Percentiles rank a stretch among this genome's conserved stretches.
phyloP scores from a whole-genome alignment of 176 grass and related monocot genomes.

The Musa itinerans region DNA sequence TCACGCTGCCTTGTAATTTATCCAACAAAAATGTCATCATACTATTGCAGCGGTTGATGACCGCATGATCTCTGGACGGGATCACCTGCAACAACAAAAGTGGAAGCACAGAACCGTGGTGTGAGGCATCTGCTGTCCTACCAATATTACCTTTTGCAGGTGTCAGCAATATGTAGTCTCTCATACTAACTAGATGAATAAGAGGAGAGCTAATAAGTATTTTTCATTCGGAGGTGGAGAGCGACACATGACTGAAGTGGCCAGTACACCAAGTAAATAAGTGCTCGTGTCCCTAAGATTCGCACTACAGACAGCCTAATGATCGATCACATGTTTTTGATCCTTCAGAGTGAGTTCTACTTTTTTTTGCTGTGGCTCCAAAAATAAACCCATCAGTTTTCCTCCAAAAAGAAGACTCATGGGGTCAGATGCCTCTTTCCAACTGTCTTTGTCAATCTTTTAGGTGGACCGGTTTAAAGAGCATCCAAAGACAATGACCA shows the following conservation, averaged over 20 bases:
- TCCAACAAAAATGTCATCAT: not conserved
- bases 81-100: not conserved
- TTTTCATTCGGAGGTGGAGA: no score
- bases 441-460: not conserved
- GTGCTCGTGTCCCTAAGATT: not conserved
- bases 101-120: not conserved
- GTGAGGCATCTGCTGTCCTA: no score
- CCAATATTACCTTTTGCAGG: no score
- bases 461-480: not conserved
- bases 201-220: not conserved
- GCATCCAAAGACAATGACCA: not conserved
- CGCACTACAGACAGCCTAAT: not conserved
- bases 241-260: no score
- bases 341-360: not conserved
- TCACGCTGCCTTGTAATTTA: not conserved
- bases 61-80: not conserved
- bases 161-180: no score
- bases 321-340: not conserved
- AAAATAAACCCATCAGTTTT: not conserved
- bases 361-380: not conserved
- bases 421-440: not conserved
- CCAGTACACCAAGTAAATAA: not conserved
- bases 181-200: not conserved
- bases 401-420: not conserved
- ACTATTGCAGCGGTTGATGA: not conserved